phyloP scores from a whole-genome alignment of 345 rosid species.

The Populus nigra region DNA sequence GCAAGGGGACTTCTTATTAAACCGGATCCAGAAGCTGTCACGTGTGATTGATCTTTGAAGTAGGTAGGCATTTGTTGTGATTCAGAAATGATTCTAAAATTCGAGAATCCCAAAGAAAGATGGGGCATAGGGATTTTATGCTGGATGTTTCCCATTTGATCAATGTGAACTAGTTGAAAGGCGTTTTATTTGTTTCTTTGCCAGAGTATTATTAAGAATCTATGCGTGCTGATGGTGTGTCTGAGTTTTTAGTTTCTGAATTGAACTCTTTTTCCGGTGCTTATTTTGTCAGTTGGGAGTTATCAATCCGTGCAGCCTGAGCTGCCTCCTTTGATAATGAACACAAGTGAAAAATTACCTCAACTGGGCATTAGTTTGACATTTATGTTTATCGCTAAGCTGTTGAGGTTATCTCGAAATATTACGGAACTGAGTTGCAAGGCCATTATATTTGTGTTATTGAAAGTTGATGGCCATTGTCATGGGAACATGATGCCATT shows the following conservation, averaged over 20 bases:
- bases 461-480: background rate
- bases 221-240: background rate
- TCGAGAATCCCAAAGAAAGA: constrained; percentile 9
- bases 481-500: background rate
- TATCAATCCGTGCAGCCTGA: background rate
- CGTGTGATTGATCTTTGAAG: constrained; percentile 89
- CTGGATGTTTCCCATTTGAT: constrained; percentile 14
- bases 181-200: background rate
- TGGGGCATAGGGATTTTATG: background rate
- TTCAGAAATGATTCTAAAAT: constrained; percentile 7
- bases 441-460: too few relatives aligned
- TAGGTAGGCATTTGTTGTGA: background rate
- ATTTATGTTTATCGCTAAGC: too few relatives aligned
- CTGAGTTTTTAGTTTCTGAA: background rate
- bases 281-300: background rate
- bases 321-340: background rate
- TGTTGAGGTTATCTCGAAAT: too few relatives aligned
- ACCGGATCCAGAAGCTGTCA: constrained; percentile 95
- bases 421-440: too few relatives aligned
- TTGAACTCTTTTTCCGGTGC: background rate
- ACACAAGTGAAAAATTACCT: background rate
- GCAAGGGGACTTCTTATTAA: constrained; percentile 95
- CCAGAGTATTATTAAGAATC: constrained; percentile 9
- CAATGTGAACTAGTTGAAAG: constrained; percentile 12
- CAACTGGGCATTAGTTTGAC: background rate